Evolutionary conservation across 139 green algal genomes (phyloP).

Genomic region (Penium margaritaceum): DNA sequence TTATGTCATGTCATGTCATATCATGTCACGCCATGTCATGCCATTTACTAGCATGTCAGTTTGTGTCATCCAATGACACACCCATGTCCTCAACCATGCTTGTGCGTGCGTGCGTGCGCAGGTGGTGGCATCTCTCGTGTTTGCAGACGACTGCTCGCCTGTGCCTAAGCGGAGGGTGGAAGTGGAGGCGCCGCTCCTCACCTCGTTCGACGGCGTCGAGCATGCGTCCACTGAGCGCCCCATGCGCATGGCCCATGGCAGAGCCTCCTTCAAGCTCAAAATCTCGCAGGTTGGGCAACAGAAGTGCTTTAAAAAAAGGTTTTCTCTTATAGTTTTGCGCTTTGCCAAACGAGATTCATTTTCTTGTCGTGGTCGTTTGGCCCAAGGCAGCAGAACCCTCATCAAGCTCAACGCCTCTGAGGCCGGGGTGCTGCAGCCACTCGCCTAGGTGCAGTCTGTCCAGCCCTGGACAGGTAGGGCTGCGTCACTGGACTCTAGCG

Average conservation of each 20-base stretch:
- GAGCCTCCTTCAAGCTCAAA: conserved; percentile 34
- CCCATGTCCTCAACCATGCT: too few species aligned
- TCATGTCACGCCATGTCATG: too few species aligned
- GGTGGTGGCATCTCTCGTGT: conserved; percentile 8
- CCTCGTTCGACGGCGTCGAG: conserved; percentile 35
- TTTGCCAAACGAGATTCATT: not conserved
- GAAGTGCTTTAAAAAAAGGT: too few species aligned
- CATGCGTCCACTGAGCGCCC: not conserved
- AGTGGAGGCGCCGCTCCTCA: conserved; percentile 21
- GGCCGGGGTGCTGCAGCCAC: not conserved
- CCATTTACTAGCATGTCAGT: too few species aligned
- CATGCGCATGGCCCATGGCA: conserved; percentile 12
- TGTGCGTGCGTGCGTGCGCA: too few species aligned
- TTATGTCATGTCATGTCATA: too few species aligned
- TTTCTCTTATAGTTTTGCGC: too few species aligned
- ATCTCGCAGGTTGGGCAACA: conserved; percentile 22
- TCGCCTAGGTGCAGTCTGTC: not conserved
- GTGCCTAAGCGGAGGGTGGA: conserved; percentile 2
- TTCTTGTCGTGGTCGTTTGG: not conserved
- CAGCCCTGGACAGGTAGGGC: not conserved
- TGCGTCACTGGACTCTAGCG: too few species aligned
- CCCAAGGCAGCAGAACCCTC: not conserved
- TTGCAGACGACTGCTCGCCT: conserved; percentile 1
- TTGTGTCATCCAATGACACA: too few species aligned
- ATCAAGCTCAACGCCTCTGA: not conserved